Conservation (phyloP, 2,329 filamentous ascomycete genomes). For the Helminthosporium solani region DNA sequence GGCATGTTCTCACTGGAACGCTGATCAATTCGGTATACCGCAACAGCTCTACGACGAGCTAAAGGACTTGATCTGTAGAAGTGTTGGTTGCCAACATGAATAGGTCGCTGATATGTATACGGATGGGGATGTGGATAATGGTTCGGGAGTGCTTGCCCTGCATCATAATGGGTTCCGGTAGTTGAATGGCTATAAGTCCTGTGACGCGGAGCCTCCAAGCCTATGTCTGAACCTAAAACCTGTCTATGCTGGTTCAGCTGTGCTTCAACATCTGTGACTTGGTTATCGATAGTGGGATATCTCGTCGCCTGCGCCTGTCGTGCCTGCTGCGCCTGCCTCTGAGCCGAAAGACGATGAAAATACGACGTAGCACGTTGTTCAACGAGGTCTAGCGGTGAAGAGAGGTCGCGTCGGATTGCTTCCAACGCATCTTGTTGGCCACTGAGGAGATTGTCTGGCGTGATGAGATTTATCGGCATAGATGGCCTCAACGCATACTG, state of each 20-base stretch:
- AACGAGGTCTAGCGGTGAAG: slow-evolving; percentile 30
- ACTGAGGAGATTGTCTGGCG: slow-evolving; percentile 12
- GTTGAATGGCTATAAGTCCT: too few species aligned
- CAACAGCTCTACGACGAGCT: slow-evolving; percentile 6
- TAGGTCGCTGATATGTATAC: not conserved
- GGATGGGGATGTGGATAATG: not conserved
- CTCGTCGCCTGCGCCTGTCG: slow-evolving; percentile 3
- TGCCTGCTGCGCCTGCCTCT: slow-evolving; percentile 3
- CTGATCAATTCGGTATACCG: slow-evolving; percentile 6
- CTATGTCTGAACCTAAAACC: too few species aligned
- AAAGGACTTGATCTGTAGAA: not conserved
- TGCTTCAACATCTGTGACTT: slow-evolving; percentile 1
- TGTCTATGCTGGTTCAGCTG: not conserved
- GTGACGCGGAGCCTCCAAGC: too few species aligned
- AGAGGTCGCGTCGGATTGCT: slow-evolving; percentile 20
- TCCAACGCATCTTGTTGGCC: slow-evolving; percentile 18
- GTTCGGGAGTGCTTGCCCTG: not conserved
- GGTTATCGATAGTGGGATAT: slow-evolving; percentile 3
- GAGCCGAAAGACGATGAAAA: slow-evolving; percentile 10
- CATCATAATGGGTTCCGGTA: not conserved
- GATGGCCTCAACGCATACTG: slow-evolving; percentile 11
- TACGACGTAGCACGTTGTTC: slow-evolving; percentile 20
- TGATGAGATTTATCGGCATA: slow-evolving; percentile 7
- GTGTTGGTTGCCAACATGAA: not conserved
- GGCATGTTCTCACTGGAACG: slow-evolving; percentile 22